These are phyloP conservation scores for Penicillium freii DNA, from an alignment of 2,329 filamentous ascomycete species.

Conservation along the genomic window DNA sequence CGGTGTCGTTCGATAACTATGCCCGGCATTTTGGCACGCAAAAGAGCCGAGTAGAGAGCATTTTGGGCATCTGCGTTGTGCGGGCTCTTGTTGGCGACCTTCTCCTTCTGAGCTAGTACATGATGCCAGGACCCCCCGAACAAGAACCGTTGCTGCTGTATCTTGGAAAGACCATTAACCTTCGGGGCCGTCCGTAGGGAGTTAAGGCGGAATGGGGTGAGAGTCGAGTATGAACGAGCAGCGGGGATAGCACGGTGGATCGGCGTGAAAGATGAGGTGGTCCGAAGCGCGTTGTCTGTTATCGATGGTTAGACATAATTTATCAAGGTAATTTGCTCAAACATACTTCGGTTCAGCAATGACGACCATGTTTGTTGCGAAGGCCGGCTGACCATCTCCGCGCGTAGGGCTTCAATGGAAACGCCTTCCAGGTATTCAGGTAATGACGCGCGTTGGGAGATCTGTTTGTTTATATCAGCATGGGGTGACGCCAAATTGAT, in stretches of 20 bases:
- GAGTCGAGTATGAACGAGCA: conserved; percentile 36
- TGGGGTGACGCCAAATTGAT: neutral
- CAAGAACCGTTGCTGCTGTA: conserved; percentile 39
- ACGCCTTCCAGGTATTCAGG: conserved; percentile 30
- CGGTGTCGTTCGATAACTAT: conserved; percentile 90
- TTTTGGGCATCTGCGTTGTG: conserved; percentile 84
- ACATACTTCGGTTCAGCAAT: conserved; percentile 23
- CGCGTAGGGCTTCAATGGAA: conserved; percentile 26
- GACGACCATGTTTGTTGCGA: conserved; percentile 19
- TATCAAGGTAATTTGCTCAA: neutral
- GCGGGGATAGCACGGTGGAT: conserved; percentile 15
- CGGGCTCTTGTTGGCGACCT: conserved; percentile 89
- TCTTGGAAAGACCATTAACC: conserved; percentile 25
- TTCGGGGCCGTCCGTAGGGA: conserved; percentile 25
- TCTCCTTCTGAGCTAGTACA: conserved; percentile 79
- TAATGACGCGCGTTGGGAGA: conserved; percentile 14
- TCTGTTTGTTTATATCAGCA: conserved; percentile 11
- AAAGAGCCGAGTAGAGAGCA: conserved; percentile 86
- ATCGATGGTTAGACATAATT: neutral
- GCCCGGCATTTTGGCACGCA: conserved; percentile 89
- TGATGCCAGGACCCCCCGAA: conserved; percentile 49
- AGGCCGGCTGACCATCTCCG: conserved; percentile 19
- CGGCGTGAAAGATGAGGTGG: conserved; percentile 19
- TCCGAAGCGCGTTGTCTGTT: conserved; percentile 20
- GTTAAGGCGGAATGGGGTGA: conserved; percentile 29